Evolutionary conservation across 352 stramenopile genomes (phyloP).

Genomic region (Hyphochytrium catenoides): DNA sequence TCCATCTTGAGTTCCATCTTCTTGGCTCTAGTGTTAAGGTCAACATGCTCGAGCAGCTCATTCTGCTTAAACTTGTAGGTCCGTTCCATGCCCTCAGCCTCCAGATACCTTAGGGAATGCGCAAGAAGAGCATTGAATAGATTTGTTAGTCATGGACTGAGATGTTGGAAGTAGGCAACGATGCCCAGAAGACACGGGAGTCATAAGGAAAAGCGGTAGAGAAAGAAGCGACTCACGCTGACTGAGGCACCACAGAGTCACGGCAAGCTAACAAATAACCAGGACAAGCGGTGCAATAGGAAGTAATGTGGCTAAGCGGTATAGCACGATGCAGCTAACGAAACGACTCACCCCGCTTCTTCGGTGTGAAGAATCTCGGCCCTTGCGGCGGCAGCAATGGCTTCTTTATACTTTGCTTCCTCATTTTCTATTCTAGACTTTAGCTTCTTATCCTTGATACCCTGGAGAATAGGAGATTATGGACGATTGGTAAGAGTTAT

Average conservation of each 20-base stretch:
- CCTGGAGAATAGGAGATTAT: too few species aligned
- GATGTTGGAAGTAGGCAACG: too few species aligned
- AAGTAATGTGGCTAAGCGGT: too few species aligned
- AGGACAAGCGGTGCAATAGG: not conserved
- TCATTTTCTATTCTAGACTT: constrained; percentile 30
- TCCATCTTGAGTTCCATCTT: constrained; percentile 82
- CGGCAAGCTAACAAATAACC: not conserved
- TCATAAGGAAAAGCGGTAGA: too few species aligned
- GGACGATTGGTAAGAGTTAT: too few species aligned
- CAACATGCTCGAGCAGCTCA: constrained; percentile 52
- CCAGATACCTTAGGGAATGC: too few species aligned
- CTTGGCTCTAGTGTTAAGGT: constrained; percentile 79
- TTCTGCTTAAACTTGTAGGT: constrained; percentile 86
- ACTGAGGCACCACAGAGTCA: constrained; percentile 10
- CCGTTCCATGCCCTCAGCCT: constrained; percentile 86
- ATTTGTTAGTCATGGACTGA: too few species aligned
- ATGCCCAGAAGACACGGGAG: too few species aligned
- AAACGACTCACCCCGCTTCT: constrained; percentile 32
- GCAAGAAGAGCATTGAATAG: too few species aligned
- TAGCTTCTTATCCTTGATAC: constrained; percentile 67
- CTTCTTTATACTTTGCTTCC: constrained; percentile 51
- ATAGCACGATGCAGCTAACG: too few species aligned
- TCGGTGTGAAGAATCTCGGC: constrained; percentile 69
- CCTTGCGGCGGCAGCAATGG: constrained; percentile 54
- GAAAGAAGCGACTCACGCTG: too few species aligned